Evolutionary conservation across 2,329 filamentous ascomycete genomes (phyloP), one percentile per base, ranked within the genome.

Genomic region (Zymoseptoria crescenta): DNA sequence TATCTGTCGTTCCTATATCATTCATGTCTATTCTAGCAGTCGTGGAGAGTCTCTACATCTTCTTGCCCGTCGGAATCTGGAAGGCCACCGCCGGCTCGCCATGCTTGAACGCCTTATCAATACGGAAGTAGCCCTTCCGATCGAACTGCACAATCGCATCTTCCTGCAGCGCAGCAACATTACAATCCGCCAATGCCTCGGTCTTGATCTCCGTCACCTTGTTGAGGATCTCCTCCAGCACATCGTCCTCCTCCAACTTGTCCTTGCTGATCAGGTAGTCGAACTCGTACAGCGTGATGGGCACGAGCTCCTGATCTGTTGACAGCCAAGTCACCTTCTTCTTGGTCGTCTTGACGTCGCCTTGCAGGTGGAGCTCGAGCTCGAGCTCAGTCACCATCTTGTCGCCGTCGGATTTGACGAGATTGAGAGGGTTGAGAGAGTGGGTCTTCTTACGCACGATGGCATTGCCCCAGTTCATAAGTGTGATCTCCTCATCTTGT

Each of bases 291-390:
- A 96, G 82, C 75, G 96, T 89, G 21, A 94, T 86, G 7, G 87
- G 85, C 13, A 96, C 81, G 0, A 96, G 82, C 59, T 88, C 83
- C 76, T 93, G 88, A 65, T 89, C 84, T 0, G 82, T 83, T 1
- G 90, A 87, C 53, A 97, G 79, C 93, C 93, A 97, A 0, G 92
- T 96, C 45, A 97, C 85, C 81, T 97, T 97, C 84, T 96, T 96
- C 70, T 91, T 86, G 0, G 93, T 97, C 71, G 89, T 87, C 81
- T 96, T 96, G 74, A 97, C 89, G 73, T 97, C 93, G 58, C 93
- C 92, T 68, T 88, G 85, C 54, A 96, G 83, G 75, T 97, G 88
- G n/a, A 96, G 84, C 76, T 96, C 90, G 56, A 94, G 80, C 59
- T 88, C 87, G 48, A 96, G 80, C 41, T 77, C 79, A 10, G 85